Evolutionary conservation across 1,284 basidiomycete species (phyloP).

Genomic region (Spongiforma sp.): DNA sequence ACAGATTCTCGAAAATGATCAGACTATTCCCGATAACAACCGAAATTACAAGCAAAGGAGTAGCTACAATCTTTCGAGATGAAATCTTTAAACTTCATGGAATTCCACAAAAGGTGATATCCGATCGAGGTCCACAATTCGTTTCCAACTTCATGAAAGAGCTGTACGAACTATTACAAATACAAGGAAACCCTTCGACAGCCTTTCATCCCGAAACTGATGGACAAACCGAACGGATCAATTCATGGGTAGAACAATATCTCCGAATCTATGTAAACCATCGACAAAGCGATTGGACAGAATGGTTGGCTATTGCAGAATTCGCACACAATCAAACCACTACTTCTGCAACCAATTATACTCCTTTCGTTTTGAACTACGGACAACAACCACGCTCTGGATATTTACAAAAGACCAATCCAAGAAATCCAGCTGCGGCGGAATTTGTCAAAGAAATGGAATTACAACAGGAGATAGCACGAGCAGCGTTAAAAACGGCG

Average conservation of each 20-base stretch:
- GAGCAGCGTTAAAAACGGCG: too few species aligned
- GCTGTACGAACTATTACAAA: neutral
- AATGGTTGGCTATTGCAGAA: neutral
- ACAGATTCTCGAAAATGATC: too few species aligned
- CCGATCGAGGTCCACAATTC: neutral
- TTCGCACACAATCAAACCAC: neutral
- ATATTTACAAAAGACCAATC: too few species aligned
- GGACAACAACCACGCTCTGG: neutral
- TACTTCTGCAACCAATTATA: neutral
- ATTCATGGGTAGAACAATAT: too few species aligned
- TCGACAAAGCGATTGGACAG: too few species aligned
- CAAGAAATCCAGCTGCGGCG: neutral
- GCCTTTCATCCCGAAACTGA: too few species aligned
- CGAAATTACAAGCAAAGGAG: neutral
- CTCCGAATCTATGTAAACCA: too few species aligned
- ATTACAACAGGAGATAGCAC: too few species aligned
- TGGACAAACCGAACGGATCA: too few species aligned
- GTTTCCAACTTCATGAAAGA: neutral
- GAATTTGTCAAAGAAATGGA: too few species aligned
- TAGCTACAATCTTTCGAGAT: neutral
- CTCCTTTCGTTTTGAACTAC: neutral
- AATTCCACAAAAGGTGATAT: neutral
- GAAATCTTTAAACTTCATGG: neutral
- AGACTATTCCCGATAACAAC: neutral
- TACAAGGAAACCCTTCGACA: too few species aligned